A percentile compares a stretch with the other conserved stretches of the same genome.
Evolutionary conservation across 805 yeast species (phyloP).

Genomic region (Clavispora vitiphila): DNA sequence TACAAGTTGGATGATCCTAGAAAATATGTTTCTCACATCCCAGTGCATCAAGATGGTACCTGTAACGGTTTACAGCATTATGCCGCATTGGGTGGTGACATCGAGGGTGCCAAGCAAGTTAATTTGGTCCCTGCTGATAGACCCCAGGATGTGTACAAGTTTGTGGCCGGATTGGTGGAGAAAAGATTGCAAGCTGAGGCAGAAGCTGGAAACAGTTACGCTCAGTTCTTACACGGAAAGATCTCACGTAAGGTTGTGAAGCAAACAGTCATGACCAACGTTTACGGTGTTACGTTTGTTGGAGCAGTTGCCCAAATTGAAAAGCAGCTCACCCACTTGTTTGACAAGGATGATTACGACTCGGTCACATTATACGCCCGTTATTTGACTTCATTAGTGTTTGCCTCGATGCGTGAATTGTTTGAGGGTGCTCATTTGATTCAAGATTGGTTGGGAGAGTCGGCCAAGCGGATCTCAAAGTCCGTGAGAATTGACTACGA

Average conservation of each 20-base stretch:
- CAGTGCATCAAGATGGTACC: conserved; percentile 84
- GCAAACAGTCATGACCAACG: conserved; percentile 98
- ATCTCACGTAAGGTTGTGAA: conserved; percentile 86
- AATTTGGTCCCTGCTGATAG: conserved; percentile 64
- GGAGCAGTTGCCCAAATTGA: conserved; percentile 91
- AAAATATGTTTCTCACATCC: conserved; percentile 62
- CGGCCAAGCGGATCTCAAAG: conserved; percentile 75
- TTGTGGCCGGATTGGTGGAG: conserved; percentile 62
- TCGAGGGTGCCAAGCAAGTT: conserved; percentile 78
- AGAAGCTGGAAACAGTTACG: conserved; percentile 48
- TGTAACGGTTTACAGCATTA: conserved; percentile 85
- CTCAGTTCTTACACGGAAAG: conserved; percentile 51
- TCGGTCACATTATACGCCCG: conserved; percentile 23
- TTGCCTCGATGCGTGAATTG: conserved; percentile 76
- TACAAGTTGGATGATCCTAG: conserved; percentile 58
- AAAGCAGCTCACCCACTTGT: conserved; percentile 63
- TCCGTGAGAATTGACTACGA: conserved; percentile 67
- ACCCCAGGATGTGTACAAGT: conserved; percentile 74
- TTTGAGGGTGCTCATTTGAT: conserved; percentile 90
- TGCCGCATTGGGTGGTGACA: conserved; percentile 83
- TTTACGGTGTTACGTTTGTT: conserved; percentile 90
- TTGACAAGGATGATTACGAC: conserved; percentile 40
- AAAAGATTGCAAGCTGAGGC: conserved; percentile 51
- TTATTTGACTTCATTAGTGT: conserved; percentile 74
- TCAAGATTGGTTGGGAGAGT: conserved; percentile 92